Evolutionary conservation across 2,329 filamentous ascomycete genomes (phyloP), one percentile per base, ranked within the genome.

Genomic region (Trichoderma hamatum): DNA sequence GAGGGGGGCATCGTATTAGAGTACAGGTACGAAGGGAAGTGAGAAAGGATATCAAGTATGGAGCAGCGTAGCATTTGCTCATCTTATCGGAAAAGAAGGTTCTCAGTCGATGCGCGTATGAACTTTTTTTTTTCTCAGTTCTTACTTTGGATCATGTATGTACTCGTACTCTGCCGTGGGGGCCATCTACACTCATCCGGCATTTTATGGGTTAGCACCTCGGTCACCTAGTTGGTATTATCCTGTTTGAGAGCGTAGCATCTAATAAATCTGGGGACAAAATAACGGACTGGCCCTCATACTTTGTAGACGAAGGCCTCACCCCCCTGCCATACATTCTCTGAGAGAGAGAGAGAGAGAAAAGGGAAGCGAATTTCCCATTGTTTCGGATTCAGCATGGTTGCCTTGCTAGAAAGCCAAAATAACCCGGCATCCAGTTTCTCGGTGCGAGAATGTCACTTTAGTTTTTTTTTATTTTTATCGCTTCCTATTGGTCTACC

Each of bases 361-460:
- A 21, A 34, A 36, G 14, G 13, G 14, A 67, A 36, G 63, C 63
- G 63, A 67, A 59, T 58, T 58, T 59, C 63, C 36, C 63, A 51
- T 21, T 16, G 63, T 67, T 67, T 67, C 63, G 39, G 54, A 67
- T 67, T 58, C 51, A 30, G 63, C 63, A 67, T 58, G 63, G 63
- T 19, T 56, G 63, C 52, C 52, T 46, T 65, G 51, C 52, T 39
- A 49, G 61, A 54, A 14, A n/a, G 39, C 39, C 39, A 32, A 13
- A 36, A 32, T 16, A 43, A 55, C 52, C 61, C 39, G 54, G 39
- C 14, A 49, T 51, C 63, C 63, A 36, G 63, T 36, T 30, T 59
- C 52, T 67, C 63, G 63, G 63, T 24, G 52, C 63, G n/a, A 9
- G 52, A 52, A 26, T 30, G n/a, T 49, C 46, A 49, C 26, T 56